Percentiles rank a stretch among this genome's conserved stretches.
Conservation (phyloP, 2,329 filamentous ascomycete species). For the Fusarium foetens region DNA sequence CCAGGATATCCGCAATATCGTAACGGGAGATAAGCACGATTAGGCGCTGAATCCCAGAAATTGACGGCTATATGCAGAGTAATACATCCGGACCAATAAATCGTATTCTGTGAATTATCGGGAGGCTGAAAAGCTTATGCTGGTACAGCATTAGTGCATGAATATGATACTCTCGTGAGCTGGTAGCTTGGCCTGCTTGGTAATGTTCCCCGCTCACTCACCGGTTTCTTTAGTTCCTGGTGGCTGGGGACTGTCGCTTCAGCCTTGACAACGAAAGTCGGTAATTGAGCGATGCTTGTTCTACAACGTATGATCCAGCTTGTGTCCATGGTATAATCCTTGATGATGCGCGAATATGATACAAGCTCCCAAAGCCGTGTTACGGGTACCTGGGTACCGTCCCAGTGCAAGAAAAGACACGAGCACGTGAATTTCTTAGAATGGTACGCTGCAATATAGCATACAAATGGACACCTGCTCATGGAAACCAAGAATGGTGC, state of each 20-base stretch:
- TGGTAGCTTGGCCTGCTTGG: not conserved
- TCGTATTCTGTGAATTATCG: not conserved
- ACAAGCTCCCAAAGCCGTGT: not conserved
- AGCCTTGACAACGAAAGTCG: slow-evolving; percentile 5
- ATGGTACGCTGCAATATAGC: not conserved
- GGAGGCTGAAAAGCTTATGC: not conserved
- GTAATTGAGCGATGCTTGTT: not conserved
- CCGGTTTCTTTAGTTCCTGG: slow-evolving; percentile 3
- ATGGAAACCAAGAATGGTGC: not conserved
- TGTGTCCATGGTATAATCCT: not conserved
- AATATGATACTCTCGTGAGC: not conserved
- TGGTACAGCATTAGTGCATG: not conserved
- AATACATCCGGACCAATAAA: slow-evolving; percentile 9
- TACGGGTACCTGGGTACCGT: not conserved
- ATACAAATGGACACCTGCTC: not conserved
- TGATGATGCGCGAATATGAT: slow-evolving; percentile 5
- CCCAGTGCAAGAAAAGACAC: not conserved
- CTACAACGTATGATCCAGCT: not conserved
- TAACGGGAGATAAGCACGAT: slow-evolving; percentile 6
- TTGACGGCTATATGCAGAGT: slow-evolving; percentile 2
- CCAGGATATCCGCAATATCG: not conserved
- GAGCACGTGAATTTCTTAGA: not conserved
- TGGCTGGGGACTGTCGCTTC: slow-evolving; percentile 6
- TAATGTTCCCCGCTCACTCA: slow-evolving; percentile 12
- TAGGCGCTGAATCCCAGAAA: not conserved